phyloP scores from a whole-genome alignment of 192 early-diverging fungal genomes.

The Cladochytrium replicatum region DNA sequence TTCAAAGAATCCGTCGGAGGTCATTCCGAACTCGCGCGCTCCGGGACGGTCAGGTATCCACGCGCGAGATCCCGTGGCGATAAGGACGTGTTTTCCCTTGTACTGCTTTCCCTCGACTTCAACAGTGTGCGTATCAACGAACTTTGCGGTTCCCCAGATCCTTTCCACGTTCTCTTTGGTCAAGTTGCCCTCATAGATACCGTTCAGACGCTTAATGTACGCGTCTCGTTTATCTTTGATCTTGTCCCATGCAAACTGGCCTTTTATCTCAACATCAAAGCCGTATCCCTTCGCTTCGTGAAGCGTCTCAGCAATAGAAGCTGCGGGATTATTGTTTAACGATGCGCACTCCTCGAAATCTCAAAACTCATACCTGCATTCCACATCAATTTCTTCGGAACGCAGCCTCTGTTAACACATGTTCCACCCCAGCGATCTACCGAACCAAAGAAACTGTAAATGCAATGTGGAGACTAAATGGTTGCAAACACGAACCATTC shows the following conservation, averaged over 20 bases:
- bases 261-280: slow-evolving; percentile 48
- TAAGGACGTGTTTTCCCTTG: slow-evolving; percentile 69
- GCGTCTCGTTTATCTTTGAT: slow-evolving; percentile 90
- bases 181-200: slow-evolving; percentile 90
- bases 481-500: slow-evolving; percentile 25
- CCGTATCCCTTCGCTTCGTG: slow-evolving; percentile 88
- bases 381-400: slow-evolving; percentile 80
- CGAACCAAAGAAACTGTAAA: no score
- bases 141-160: slow-evolving; percentile 75
- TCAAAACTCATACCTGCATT: slow-evolving; percentile 75
- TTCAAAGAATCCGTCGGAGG: slow-evolving; percentile 93
- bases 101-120: slow-evolving; percentile 41
- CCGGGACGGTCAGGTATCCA: slow-evolving; percentile 74
- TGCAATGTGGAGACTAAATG: slow-evolving; percentile 2
- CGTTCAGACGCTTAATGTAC: slow-evolving; percentile 92
- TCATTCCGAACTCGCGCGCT: slow-evolving; percentile 70
- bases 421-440: slow-evolving; percentile 51
- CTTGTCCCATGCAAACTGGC: slow-evolving; percentile 64
- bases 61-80: slow-evolving; percentile 64
- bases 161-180: slow-evolving; percentile 76
- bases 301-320: slow-evolving; percentile 75
- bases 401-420: slow-evolving; percentile 79
- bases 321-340: slow-evolving; percentile 25
- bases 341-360: no score
- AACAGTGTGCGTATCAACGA: slow-evolving; percentile 65